These are phyloP conservation scores for Scopulariopsis brevicaulis DNA, from an alignment of 2,329 filamentous ascomycete genomes.

Conservation along the genomic window DNA sequence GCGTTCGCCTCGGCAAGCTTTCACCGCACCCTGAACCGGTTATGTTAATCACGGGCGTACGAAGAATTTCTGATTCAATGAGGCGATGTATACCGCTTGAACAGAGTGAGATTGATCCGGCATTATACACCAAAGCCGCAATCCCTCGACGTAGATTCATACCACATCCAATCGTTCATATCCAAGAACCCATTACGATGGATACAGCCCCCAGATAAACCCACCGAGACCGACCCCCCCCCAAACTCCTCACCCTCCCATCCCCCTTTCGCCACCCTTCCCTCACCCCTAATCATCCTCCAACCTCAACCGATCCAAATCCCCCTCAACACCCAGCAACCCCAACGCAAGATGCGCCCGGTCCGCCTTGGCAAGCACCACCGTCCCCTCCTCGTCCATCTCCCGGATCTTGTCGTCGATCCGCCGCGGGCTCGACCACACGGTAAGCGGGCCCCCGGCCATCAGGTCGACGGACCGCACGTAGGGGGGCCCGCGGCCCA, in stretches of 20 bases:
- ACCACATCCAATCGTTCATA: too few relatives aligned
- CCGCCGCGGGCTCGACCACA: conserved; percentile 37
- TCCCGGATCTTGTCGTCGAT: conserved; percentile 40
- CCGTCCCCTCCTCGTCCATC: conserved; percentile 26
- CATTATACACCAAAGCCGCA: not conserved
- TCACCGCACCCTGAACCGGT: too few relatives aligned
- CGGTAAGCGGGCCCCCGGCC: conserved; percentile 21
- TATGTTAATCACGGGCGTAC: too few relatives aligned
- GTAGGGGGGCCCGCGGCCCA: conserved; percentile 70
- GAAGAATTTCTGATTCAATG: too few relatives aligned
- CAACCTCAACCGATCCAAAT: conserved; percentile 53
- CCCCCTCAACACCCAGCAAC: conserved; percentile 64
- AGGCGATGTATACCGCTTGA: not conserved
- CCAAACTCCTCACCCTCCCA: not conserved
- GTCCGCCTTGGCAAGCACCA: conserved; percentile 52
- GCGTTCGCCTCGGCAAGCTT: too few relatives aligned
- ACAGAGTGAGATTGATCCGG: not conserved
- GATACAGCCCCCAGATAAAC: too few relatives aligned
- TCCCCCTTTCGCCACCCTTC: not conserved
- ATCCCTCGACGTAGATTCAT: too few relatives aligned
- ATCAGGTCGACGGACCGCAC: conserved; percentile 29
- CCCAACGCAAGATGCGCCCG: conserved; percentile 68
- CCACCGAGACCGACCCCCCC: too few relatives aligned
- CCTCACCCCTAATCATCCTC: conserved; percentile 19
- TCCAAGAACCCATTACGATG: too few relatives aligned